Evolutionary conservation across 2,329 filamentous ascomycete species (phyloP).

Genomic region (Fonsecaea pedrosoi): DNA sequence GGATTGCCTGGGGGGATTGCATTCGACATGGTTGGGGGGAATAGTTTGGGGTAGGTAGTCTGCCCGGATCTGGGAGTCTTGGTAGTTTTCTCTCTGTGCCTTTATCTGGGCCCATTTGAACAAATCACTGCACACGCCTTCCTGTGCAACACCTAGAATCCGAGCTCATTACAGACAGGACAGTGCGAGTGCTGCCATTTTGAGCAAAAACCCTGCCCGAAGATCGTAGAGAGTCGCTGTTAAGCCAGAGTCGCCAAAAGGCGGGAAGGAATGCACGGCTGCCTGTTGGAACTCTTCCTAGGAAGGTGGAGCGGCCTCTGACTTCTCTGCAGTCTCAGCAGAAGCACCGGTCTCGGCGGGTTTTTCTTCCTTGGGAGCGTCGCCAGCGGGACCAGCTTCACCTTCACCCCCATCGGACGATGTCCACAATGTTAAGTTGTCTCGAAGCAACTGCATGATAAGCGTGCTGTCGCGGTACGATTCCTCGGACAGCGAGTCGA

Average conservation of each 20-base stretch:
- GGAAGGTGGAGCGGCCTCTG: constrained; percentile 38
- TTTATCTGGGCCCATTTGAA: constrained; percentile 29
- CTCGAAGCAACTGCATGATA: constrained; percentile 98
- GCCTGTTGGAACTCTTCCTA: constrained; percentile 28
- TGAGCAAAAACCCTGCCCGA: constrained; percentile 27
- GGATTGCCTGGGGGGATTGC: constrained; percentile 30
- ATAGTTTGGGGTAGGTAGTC: constrained; percentile 20
- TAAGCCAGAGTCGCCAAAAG: constrained; percentile 29
- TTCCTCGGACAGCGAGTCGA: constrained; percentile 96
- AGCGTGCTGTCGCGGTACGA: constrained; percentile 98
- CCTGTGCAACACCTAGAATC: constrained; percentile 30
- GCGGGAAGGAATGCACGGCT: constrained; percentile 28
- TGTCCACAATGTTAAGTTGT: constrained; percentile 98
- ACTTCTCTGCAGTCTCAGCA: constrained; percentile 43
- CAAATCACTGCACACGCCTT: constrained; percentile 33
- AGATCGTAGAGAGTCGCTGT: constrained; percentile 24
- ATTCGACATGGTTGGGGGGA: constrained; percentile 31
- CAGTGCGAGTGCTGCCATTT: constrained; percentile 29
- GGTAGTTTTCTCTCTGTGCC: constrained; percentile 26
- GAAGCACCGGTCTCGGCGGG: constrained; percentile 56
- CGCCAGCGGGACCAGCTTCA: constrained; percentile 63
- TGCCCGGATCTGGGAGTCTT: constrained; percentile 21
- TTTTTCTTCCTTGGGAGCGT: constrained; percentile 69
- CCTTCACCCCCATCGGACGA: constrained; percentile 86
- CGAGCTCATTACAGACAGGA: constrained; percentile 28